These are phyloP conservation scores for Cyberlindnera euphorbiae DNA, from an alignment of 805 yeast species.

Conservation along the genomic window DNA sequence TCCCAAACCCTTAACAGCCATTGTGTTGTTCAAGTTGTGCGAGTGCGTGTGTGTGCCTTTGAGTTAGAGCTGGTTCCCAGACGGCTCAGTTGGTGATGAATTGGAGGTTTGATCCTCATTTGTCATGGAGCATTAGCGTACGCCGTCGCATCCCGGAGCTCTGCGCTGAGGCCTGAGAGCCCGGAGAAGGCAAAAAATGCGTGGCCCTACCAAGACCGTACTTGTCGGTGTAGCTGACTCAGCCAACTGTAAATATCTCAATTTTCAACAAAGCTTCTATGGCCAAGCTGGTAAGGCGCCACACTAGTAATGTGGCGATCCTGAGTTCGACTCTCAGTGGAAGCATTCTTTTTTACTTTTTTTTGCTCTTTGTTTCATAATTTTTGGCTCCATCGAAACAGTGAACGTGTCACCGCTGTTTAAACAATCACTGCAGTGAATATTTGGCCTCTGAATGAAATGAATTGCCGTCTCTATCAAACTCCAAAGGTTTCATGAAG, in stretches of 20 bases:
- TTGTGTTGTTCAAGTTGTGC: too few relatives aligned
- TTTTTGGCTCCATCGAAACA: not conserved
- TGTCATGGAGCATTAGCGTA: too few relatives aligned
- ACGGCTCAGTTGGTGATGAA: not conserved
- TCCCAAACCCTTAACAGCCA: slow-evolving; percentile 85
- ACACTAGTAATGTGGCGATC: slow-evolving; percentile 83
- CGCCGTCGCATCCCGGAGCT: too few relatives aligned
- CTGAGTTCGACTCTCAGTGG: slow-evolving; percentile 73
- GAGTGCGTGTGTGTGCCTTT: not conserved
- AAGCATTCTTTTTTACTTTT: slow-evolving; percentile 36
- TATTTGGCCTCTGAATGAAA: too few relatives aligned
- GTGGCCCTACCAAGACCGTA: slow-evolving; percentile 5
- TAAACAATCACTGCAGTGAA: too few relatives aligned
- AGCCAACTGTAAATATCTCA: not conserved
- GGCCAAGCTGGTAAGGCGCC: slow-evolving; percentile 75
- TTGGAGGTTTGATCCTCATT: not conserved
- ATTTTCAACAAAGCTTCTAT: slow-evolving; percentile 34
- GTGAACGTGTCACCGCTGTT: too few relatives aligned
- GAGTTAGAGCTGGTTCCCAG: not conserved
- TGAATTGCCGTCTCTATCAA: not conserved
- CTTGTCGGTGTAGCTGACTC: not conserved
- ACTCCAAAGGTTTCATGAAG: not conserved
- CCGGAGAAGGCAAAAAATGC: not conserved
- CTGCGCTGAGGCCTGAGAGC: not conserved
- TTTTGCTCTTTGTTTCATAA: not conserved